Evolutionary conservation across 371 early-diverging fungal genomes (phyloP).

Genomic region (Lichtheimia hyalospora): DNA sequence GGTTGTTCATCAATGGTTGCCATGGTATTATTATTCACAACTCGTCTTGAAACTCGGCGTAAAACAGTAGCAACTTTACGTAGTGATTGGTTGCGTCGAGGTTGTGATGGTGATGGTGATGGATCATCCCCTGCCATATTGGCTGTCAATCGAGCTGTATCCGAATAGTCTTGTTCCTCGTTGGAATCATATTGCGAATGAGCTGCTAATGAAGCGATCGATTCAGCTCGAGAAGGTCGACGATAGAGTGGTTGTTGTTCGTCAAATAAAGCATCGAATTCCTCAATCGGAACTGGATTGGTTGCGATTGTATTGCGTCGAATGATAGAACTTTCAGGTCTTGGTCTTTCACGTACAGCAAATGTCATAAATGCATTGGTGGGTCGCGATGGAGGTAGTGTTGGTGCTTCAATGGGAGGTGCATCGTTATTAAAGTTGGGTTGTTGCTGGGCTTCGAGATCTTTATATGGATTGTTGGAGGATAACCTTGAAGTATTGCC

Average conservation of each 20-base stretch:
- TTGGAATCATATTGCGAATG: slow-evolving; percentile 2
- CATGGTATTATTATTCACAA: slow-evolving; percentile 29
- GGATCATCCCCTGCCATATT: slow-evolving; percentile 25
- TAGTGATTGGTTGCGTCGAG: slow-evolving; percentile 23
- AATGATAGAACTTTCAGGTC: neutral
- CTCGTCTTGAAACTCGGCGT: slow-evolving; percentile 27
- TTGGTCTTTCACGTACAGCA: slow-evolving; percentile 4
- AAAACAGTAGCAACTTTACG: slow-evolving; percentile 23
- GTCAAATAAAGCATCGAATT: slow-evolving; percentile 13
- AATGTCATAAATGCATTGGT: slow-evolving; percentile 13
- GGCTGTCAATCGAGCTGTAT: slow-evolving; percentile 38
- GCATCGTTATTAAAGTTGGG: neutral
- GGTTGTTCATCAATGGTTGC: slow-evolving; percentile 4
- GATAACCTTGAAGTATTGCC: slow-evolving; percentile 7
- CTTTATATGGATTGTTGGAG: slow-evolving; percentile 18
- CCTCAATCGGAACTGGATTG: slow-evolving; percentile 4
- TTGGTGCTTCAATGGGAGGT: no score
- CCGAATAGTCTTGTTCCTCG: slow-evolving; percentile 33
- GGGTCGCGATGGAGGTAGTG: slow-evolving; percentile 2
- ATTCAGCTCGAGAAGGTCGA: slow-evolving; percentile 13
- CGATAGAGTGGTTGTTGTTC: slow-evolving; percentile 6
- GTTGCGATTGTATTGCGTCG: slow-evolving; percentile 10
- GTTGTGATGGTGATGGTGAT: neutral
- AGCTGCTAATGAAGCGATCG: slow-evolving; percentile 4
- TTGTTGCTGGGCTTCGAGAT: slow-evolving; percentile 1